Percentiles rank a stretch among this genome's conserved stretches.
phyloP scores from a whole-genome alignment of 768 basidiomycete species.

The Xerocomellus chrysenteron region DNA sequence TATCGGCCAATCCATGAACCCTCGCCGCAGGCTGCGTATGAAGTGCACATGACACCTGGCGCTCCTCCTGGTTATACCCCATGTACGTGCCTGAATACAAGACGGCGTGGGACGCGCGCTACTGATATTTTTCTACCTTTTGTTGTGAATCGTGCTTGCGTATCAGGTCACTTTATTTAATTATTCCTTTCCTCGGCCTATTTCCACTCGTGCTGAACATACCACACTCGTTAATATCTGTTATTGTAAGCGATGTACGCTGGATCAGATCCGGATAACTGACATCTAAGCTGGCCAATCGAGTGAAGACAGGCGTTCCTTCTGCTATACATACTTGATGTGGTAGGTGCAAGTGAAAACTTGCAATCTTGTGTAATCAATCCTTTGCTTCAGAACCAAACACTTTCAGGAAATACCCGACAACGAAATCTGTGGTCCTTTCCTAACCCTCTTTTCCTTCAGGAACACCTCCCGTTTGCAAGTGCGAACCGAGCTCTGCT shows the following conservation, averaged over 20 bases:
- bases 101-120: slow-evolving; percentile 28
- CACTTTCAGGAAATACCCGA: slow-evolving; percentile 33
- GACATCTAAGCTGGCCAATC: background rate
- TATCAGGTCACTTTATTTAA: background rate
- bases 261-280: background rate
- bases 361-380: background rate
- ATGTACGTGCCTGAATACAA: slow-evolving; percentile 16
- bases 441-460: too few relatives aligned
- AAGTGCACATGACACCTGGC: slow-evolving; percentile 23
- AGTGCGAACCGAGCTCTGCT: too few relatives aligned
- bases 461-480: too few relatives aligned
- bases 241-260: background rate
- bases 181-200: background rate
- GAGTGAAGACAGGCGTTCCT: background rate
- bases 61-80: slow-evolving; percentile 13
- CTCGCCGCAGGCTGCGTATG: slow-evolving; percentile 28
- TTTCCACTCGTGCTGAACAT: background rate
- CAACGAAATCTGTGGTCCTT: too few relatives aligned
- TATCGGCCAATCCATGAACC: slow-evolving; percentile 28
- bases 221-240: background rate
- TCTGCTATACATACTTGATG: background rate
- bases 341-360: background rate
- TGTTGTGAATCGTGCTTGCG: background rate
- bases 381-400: background rate
- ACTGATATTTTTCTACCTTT: background rate